Evolutionary conservation across 805 yeast genomes (phyloP).

Genomic region (Blastobotrys attinorum): DNA sequence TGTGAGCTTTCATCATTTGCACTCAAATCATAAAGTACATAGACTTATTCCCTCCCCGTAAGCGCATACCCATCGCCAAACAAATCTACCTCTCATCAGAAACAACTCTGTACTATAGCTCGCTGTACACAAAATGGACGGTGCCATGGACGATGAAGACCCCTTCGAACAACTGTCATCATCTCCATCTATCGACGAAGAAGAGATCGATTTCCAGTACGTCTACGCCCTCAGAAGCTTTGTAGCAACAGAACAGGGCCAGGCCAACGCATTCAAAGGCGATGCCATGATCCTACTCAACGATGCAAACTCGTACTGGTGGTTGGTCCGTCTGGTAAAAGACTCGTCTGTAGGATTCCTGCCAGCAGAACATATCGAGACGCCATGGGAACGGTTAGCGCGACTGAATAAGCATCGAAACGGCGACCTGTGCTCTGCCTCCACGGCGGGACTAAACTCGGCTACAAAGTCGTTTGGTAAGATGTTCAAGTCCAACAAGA

Average conservation of each 20-base stretch:
- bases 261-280: constrained; percentile 69
- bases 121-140: no score
- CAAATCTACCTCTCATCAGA: no score
- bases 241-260: constrained; percentile 88
- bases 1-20: no score
- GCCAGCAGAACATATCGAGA: constrained; percentile 92
- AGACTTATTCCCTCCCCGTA: no score
- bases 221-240: constrained; percentile 84
- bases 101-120: no score
- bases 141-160: constrained; percentile 7
- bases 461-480: constrained; percentile 9
- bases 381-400: constrained; percentile 85
- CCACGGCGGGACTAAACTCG: constrained; percentile 1
- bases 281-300: constrained; percentile 76
- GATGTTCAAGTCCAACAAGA: constrained; percentile 13
- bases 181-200: constrained; percentile 45
- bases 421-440: constrained; percentile 41
- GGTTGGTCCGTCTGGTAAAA: constrained; percentile 61
- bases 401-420: constrained; percentile 87
- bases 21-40: no score
- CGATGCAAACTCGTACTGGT: constrained; percentile 94
- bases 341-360: constrained; percentile 84
- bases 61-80: no score
- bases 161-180: constrained; percentile 45
- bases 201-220: constrained; percentile 71